phyloP scores from a whole-genome alignment of 2,329 filamentous ascomycete species.

The Septoria petroselini region DNA sequence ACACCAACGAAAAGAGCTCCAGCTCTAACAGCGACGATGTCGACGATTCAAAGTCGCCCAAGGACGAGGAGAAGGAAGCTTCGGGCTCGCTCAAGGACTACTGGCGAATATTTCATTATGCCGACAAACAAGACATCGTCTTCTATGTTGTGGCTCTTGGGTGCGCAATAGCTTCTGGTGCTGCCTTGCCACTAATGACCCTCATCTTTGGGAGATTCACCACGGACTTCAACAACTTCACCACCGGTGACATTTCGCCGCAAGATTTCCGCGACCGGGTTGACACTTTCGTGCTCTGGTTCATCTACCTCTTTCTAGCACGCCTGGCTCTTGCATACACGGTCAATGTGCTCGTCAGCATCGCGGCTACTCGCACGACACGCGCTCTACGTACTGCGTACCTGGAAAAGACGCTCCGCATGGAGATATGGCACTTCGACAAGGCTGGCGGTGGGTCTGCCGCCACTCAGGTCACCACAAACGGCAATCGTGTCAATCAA shows the following conservation, averaged over 20 bases:
- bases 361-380: conserved; percentile 52
- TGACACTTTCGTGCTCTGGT: conserved; percentile 55
- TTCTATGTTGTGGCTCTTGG: conserved; percentile 33
- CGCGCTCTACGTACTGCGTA: conserved; percentile 58
- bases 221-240: conserved; percentile 47
- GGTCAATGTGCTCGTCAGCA: conserved; percentile 43
- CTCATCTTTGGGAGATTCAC: conserved; percentile 54
- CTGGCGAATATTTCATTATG: conserved; percentile 35
- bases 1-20: conserved; percentile 9
- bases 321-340: conserved; percentile 63
- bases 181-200: conserved; percentile 48
- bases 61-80: conserved; percentile 18
- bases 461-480: conserved; percentile 27
- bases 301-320: conserved; percentile 67
- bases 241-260: conserved; percentile 18
- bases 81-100: conserved; percentile 27
- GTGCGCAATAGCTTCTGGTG: conserved; percentile 45
- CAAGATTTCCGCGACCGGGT: conserved; percentile 26
- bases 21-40: conserved; percentile 12
- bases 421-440: conserved; percentile 67
- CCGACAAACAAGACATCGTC: conserved; percentile 30
- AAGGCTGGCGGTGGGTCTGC: conserved; percentile 52
- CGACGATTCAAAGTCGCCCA: neutral
- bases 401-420: conserved; percentile 60
- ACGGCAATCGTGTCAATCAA: conserved; percentile 40